Evolutionary conservation across 345 rosid species (phyloP).

Genomic region (Lagerstroemia speciosa): DNA sequence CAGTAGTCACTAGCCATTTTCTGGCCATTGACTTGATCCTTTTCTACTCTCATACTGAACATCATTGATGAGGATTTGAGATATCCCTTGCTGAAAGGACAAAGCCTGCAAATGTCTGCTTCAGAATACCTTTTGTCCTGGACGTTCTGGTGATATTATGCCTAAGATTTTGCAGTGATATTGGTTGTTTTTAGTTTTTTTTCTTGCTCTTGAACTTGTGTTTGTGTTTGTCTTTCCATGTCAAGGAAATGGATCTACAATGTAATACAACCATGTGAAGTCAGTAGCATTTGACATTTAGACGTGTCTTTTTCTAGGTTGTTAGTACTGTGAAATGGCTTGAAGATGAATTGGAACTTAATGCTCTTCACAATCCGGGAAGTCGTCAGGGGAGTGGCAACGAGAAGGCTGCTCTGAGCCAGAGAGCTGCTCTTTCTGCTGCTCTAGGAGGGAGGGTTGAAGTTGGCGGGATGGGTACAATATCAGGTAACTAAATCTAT

Average conservation of each 20-base stretch:
- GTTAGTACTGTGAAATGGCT: slow-evolving; percentile 99
- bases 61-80: too few species aligned
- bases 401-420: slow-evolving; percentile 86
- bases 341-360: slow-evolving; percentile 97
- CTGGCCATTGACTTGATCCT: not conserved
- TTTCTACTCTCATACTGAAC: too few species aligned
- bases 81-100: too few species aligned
- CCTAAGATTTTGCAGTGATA: not conserved
- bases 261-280: not conserved
- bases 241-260: not conserved
- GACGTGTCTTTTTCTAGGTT: slow-evolving; percentile 35
- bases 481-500: slow-evolving; percentile 57
- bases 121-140: too few species aligned
- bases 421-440: slow-evolving; percentile 83
- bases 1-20: too few species aligned
- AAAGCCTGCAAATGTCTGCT: too few species aligned
- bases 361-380: slow-evolving; percentile 90
- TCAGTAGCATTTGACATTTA: not conserved
- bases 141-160: not conserved
- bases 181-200: not conserved
- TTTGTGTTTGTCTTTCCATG: not conserved
- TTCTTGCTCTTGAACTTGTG: not conserved
- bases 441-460: slow-evolving; percentile 96
- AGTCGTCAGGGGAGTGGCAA: slow-evolving; percentile 91
- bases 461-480: slow-evolving; percentile 76